Base-by-base conservation (phyloP, 106 monocot genomes). In the Allium sativum region DNA sequence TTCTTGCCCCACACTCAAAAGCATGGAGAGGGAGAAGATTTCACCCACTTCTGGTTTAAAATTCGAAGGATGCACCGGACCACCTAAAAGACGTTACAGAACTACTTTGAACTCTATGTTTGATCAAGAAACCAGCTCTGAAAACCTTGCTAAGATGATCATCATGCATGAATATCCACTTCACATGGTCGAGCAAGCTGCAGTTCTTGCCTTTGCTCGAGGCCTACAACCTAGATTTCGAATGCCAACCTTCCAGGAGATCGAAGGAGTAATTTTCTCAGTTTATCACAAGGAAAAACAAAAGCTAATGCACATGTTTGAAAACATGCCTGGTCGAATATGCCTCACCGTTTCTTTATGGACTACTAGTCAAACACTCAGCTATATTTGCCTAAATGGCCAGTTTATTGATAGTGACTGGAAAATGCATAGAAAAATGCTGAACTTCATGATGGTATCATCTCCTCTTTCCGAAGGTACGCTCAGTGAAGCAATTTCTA, bases 91-190 rank as follows among this genome's bases (percentile, higher is more conserved):
- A 31, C 85, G 80, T 17, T 86, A 83, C 58, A 77, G 83, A 61
- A 68, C 71, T 13, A 62, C 70, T 45, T 22, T 70, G 10, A 73
- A 69, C 44, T 20, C 64, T 51, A 40, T 54, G 10, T 94, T 94
- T 73, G 94, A 94, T 61, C 89, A 86, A 47, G 89, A 94, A 10
- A 53, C 22, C 31, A 83, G 83, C 70, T 61, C 50, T 44, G 54
- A 20, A 42, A 72, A 84, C 68, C 83, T 94, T 62, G 89, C 94
- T 15, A 89, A 79, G 72, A 86, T 94, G 94, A 81, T 94, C 17
- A 94, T 94, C 55, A 18, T 90, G 70, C 94, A 94, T 45, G 90
- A 94, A 40, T 90, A 86, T 56, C 94, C 86, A 44, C 76, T 90
- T 31, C 76, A 94, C 74, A 90, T 90, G 56, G 94, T 90, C 56